phyloP scores from a whole-genome alignment of 352 stramenopile genomes.

The Phytophthora tentaculata region DNA sequence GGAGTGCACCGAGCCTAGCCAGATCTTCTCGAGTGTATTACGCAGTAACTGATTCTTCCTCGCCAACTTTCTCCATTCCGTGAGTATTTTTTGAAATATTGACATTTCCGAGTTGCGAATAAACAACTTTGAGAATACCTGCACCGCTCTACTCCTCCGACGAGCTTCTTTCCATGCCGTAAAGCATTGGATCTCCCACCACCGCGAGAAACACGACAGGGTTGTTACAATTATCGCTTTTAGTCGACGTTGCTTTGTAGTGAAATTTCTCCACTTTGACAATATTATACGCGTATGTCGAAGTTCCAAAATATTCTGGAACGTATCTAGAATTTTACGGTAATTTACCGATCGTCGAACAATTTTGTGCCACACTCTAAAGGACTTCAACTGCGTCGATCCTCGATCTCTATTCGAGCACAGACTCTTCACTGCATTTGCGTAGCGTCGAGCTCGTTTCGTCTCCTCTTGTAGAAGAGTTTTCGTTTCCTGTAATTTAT shows the following conservation, averaged over 20 bases:
- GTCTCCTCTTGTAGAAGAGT: slow-evolving; percentile 12
- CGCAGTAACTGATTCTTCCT: slow-evolving; percentile 39
- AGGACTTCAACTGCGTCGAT: slow-evolving; percentile 1
- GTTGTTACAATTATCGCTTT: slow-evolving; percentile 10
- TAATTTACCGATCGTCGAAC: slow-evolving; percentile 7
- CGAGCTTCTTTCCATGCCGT: slow-evolving; percentile 24
- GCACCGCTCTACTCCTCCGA: slow-evolving; percentile 19
- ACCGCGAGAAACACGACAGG: slow-evolving; percentile 12
- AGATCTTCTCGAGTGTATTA: slow-evolving; percentile 42
- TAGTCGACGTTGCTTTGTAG: slow-evolving; percentile 17
- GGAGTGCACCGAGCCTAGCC: slow-evolving; percentile 43
- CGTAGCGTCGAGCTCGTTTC: slow-evolving; percentile 26
- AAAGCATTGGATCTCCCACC: slow-evolving; percentile 30
- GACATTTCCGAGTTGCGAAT: slow-evolving; percentile 16
- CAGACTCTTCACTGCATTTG: slow-evolving; percentile 15
- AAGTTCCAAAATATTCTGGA: slow-evolving; percentile 5
- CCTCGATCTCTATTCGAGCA: slow-evolving; percentile 18
- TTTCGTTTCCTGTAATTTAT: slow-evolving; percentile 11
- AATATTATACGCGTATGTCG: slow-evolving; percentile 10
- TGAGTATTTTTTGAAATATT: slow-evolving; percentile 11
- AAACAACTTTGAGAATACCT: slow-evolving; percentile 29
- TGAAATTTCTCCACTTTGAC: slow-evolving; percentile 20
- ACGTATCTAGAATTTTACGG: slow-evolving; percentile 3
- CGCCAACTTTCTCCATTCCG: slow-evolving; percentile 33
- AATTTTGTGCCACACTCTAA: slow-evolving; percentile 29